Base-by-base conservation (phyloP, 1,284 basidiomycete species). In the Irpex sp. region DNA sequence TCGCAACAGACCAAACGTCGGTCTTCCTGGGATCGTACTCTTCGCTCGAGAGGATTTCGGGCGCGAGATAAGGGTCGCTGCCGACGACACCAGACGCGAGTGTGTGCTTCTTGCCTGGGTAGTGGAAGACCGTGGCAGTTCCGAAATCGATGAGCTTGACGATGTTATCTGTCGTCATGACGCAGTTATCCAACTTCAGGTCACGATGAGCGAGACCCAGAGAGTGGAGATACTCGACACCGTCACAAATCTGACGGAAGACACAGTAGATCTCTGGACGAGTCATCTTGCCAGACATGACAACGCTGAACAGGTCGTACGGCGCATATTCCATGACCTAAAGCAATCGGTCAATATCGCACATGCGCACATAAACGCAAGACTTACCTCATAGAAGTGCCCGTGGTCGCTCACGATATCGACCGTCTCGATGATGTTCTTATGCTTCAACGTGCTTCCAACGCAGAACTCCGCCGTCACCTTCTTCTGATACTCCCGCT, bases 91-190 rank as follows among this genome's bases (percentile, higher is more conserved):
- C 97, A 1, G 91, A 90, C 3, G 96, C 94, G 62, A 82, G 83
- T 75, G 89, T 79, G 74, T 92, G 81, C 77, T 87, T 84, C 76
- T 88, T 95, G 65, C 96, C 97, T 0, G 97, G 97, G 71, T 98
- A 98, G 71, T 97, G 95, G 81, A 99, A 99, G 61, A 99, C 97
- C 63, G 96, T 97, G 13, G 97, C 97, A 0, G 97, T 99, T 57
- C 97, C 97, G 78, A 99, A 99, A 78, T 99, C 97, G 78, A 99
- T 99, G 67, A 99, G 86, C 78, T 99, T 99, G 81, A 99, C 93
- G 68, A 97, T 88, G 74, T 98, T 96, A 72, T 90, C 84, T 2
- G 82, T 82, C 33, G 94, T 98, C 94, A 99, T 97, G 78, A 99
- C 97, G 75, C 97, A 99, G 77, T 99, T 99, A 81, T 99, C 97